Conservation (phyloP, 106 monocot genomes). For the Allium sativum region DNA sequence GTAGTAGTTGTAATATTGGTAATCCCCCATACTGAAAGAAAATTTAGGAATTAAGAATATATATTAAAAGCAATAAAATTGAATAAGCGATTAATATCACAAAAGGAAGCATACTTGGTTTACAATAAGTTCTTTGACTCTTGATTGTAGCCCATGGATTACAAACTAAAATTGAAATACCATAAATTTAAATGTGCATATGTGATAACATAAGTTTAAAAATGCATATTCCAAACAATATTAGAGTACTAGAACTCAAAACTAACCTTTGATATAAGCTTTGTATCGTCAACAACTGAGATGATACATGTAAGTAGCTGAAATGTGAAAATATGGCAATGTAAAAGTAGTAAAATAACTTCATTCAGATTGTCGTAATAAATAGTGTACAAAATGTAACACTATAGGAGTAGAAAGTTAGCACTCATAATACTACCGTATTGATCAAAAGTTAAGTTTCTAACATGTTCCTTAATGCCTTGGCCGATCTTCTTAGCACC, state of each 20-base stretch:
- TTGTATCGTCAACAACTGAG: slow-evolving; percentile 86
- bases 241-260: neutral
- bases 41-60: too few species aligned
- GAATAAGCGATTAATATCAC: too few species aligned
- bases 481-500: slow-evolving; percentile 95
- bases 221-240: neutral
- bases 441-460: slow-evolving; percentile 60
- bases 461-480: slow-evolving; percentile 68
- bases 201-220: too few species aligned
- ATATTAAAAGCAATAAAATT: too few species aligned
- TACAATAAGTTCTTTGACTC: slow-evolving; percentile 56
- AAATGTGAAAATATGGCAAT: neutral
- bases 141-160: slow-evolving; percentile 47
- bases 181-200: neutral
- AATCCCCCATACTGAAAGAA: slow-evolving; percentile 59
- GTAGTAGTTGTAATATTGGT: slow-evolving; percentile 60
- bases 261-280: slow-evolving; percentile 77
- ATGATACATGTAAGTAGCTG: slow-evolving; percentile 77
- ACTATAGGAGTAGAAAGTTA: neutral
- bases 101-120: slow-evolving; percentile 42
- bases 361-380: neutral
- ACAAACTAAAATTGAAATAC: slow-evolving; percentile 36
- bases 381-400: neutral
- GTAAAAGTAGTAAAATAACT: neutral
- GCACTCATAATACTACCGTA: slow-evolving; percentile 72